These are phyloP conservation scores for Nicotiana knightiana DNA, from an alignment of 257 asterid genomes.

Conservation along the genomic window DNA sequence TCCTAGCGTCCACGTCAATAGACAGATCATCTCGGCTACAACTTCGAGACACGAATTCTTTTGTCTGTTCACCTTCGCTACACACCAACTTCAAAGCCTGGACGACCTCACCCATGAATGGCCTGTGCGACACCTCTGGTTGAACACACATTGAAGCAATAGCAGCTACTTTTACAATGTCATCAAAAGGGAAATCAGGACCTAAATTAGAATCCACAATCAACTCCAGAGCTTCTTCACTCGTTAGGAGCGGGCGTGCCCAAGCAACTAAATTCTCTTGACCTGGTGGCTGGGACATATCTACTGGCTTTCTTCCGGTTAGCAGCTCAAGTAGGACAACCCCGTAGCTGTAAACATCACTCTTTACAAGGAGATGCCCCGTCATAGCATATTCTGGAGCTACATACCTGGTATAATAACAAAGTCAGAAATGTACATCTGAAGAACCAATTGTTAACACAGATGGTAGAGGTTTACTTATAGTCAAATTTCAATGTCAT, in stretches of 20 bases:
- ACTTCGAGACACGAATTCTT: constrained; percentile 34
- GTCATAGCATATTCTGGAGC: constrained; percentile 99
- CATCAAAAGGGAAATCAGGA: constrained; percentile 48
- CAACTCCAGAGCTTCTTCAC: constrained; percentile 47
- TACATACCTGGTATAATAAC: constrained; percentile 52
- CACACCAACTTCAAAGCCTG: constrained; percentile 83
- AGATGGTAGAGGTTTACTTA: neutral
- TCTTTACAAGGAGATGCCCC: constrained; percentile 86
- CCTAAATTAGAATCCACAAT: constrained; percentile 56
- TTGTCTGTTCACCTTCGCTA: constrained; percentile 51
- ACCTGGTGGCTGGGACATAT: constrained; percentile 92
- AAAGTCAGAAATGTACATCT: neutral
- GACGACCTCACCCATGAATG: constrained; percentile 96
- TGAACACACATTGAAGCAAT: constrained; percentile 94
- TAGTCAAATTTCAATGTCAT: neutral
- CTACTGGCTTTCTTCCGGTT: constrained; percentile 82
- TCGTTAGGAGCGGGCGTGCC: constrained; percentile 80
- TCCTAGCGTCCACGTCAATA: constrained; percentile 28
- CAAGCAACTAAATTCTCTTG: constrained; percentile 87
- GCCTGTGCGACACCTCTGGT: constrained; percentile 88
- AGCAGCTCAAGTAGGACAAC: constrained; percentile 98
- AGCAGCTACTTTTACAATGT: constrained; percentile 82
- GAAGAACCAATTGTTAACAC: neutral
- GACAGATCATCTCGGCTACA: constrained; percentile 45
- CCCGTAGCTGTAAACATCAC: constrained; percentile 94